Evolutionary conservation across 306 rosid genomes (phyloP), one percentile per base, ranked within the genome.

Genomic region (Sophora flavescens): DNA sequence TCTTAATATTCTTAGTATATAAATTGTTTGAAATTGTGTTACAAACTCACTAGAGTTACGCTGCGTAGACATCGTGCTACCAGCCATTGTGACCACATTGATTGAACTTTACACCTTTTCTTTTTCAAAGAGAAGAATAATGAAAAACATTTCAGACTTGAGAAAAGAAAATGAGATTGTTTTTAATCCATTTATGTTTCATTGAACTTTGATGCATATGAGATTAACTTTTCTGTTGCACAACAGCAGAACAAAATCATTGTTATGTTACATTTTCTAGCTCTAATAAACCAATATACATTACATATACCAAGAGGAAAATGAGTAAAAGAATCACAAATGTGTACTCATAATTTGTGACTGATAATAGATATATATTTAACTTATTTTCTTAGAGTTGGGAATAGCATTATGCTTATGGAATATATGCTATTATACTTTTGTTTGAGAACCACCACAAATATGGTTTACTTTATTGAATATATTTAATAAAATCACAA

Each of bases 391-490:
- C 56, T 41, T 64, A 10, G 62, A 42, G 38, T 75, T 75, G 22
- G 22, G 16, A 30, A 77, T 44, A 68, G 50, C 75, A 67, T 30
- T 30, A 30, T 30, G 22, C 22, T 15, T 66, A 78, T 33, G 62
- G 2, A 52, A 22, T 16, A 30, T 50, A 38, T 51, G 18, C 32
- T 1, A 16, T 10, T 61, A 30, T 8, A 32, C 28, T 44, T 33
- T 53, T 76, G 63, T 62, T 47, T 70, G 70, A 67, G 70, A 68
- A 81, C 85, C 86, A 86, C 85, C 78, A 69, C 60, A 72, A 84
- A 78, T 75, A 86, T 76, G 92, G 88, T 81, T 65, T 47, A 47
- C 78, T 81, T 88, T 88, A 83, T 85, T 82, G 84, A 61, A 61
- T 35, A 63, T 42, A 38, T 8, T 36, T 50, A 85, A 82, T 79